These are phyloP conservation scores for Trypanosoma lewisi DNA, from an alignment of 208 protist genomes.

Conservation along the genomic window DNA sequence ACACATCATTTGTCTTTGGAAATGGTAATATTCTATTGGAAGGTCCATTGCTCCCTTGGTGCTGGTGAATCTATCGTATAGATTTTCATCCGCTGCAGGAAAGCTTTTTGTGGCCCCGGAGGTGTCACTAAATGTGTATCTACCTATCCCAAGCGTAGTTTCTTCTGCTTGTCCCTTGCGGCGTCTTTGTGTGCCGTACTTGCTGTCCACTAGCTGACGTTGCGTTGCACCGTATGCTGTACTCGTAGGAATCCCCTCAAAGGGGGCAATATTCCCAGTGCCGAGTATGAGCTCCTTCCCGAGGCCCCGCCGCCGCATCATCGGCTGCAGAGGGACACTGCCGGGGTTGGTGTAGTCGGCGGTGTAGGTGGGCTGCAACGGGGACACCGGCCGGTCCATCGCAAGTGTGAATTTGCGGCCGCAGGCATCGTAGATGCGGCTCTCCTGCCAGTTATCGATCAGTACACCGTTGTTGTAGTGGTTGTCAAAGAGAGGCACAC, in stretches of 20 bases:
- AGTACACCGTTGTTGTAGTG: slow-evolving; percentile 64
- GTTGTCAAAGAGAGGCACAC: slow-evolving; percentile 48
- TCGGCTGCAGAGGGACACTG: slow-evolving; percentile 7
- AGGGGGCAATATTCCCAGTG: background rate
- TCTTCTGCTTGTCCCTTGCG: background rate
- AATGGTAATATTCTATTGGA: slow-evolving; percentile 40
- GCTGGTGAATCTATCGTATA: slow-evolving; percentile 32
- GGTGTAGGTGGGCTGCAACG: slow-evolving; percentile 9
- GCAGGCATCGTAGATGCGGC: slow-evolving; percentile 30
- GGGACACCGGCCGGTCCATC: background rate
- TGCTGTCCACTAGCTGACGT: slow-evolving; percentile 14
- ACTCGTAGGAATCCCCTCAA: slow-evolving; percentile 18
- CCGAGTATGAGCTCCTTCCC: slow-evolving; percentile 34
- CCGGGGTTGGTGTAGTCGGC: slow-evolving; percentile 10
- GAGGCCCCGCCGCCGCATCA: slow-evolving; percentile 26
- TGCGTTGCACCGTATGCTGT: slow-evolving; percentile 24
- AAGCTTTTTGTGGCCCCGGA: background rate
- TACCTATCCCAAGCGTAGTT: background rate
- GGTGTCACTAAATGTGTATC: background rate
- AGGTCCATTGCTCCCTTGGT: slow-evolving; percentile 39
- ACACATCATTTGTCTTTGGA: slow-evolving; percentile 48
- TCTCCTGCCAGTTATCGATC: slow-evolving; percentile 72
- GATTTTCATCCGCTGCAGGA: slow-evolving; percentile 17
- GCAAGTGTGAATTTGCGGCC: slow-evolving; percentile 22
- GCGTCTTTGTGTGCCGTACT: background rate